Evolutionary conservation across 768 basidiomycete genomes (phyloP), one percentile per base, ranked within the genome.

Genomic region (Suillus bovinus): DNA sequence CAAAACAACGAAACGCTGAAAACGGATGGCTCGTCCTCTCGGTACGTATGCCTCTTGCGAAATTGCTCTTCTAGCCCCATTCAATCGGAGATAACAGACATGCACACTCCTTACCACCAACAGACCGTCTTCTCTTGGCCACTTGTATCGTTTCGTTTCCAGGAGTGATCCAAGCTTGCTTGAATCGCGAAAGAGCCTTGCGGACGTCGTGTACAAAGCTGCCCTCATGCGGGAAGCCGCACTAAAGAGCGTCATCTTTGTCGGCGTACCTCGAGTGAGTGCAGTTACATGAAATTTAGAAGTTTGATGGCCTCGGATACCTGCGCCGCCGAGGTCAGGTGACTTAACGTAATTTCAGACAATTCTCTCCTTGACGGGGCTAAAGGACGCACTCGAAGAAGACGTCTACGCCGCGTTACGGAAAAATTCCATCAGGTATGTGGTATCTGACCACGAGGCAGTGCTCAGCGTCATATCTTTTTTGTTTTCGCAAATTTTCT

Each of bases 201-300:
- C 81, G 63, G 84, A 82, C 63, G 86, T 87, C 57, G 80, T 90
- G 62, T 83, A 85, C 75, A 88, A 82, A 72, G 91, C 91, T 65
- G 90, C 92, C 66, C 73, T 93, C 66, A 94, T 96, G 86, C 84
- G 94, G 50, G 94, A 96, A 79, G 85, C 91, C 34, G 91, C 91
- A 34, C 71, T 96, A 73, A 96, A 96, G 79, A 93, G 92, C 71
- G 84, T 86, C 70, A 90, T 94, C 69, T 95, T 96, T 71, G 86
- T 93, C 60, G 92, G 93, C 50, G 91, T 94, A 60, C 91, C 93
- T 68, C 82, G 90, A 73, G 91, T 92, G 72, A 79, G 86, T 76
- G 29, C 44, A 52, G 60, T 60, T 55, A 54, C 31, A 58, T 60
- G 54, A 49, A 17, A 31, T 38, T 49, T 33, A 58, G 38, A 47